These are phyloP conservation scores for Seiridium unicorne DNA, from an alignment of 2,329 filamentous ascomycete species.

Conservation along the genomic window DNA sequence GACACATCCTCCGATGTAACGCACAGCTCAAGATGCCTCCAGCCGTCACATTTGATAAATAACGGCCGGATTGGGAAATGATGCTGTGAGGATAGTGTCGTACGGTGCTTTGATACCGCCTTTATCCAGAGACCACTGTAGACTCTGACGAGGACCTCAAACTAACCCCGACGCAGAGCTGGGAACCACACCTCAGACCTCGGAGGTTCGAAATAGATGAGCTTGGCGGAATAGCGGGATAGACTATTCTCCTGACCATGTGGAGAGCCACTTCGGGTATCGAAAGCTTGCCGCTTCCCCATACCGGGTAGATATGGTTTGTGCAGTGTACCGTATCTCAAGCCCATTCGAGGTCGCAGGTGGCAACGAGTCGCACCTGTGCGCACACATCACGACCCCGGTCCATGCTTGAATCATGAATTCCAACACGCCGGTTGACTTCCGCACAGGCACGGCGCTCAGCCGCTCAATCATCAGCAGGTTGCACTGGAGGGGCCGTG, in stretches of 20 bases:
- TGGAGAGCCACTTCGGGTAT: not conserved
- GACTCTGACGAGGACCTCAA: too few relatives aligned
- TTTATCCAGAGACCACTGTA: too few relatives aligned
- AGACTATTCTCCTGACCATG: not conserved
- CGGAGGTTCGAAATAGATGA: constrained; percentile 3
- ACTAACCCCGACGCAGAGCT: not conserved
- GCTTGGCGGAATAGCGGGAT: not conserved
- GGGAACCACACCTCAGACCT: not conserved
- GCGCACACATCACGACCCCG: not conserved
- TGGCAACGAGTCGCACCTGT: not conserved
- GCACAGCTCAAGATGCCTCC: too few relatives aligned
- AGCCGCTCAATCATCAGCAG: not conserved
- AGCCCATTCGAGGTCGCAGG: not conserved
- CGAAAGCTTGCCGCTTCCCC: not conserved
- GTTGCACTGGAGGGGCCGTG: not conserved
- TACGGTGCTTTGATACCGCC: too few relatives aligned
- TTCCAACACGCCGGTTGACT: not conserved
- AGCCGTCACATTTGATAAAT: too few relatives aligned
- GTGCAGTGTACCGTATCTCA: too few relatives aligned
- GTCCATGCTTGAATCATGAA: not conserved
- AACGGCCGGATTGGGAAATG: too few relatives aligned
- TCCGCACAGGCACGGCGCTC: not conserved
- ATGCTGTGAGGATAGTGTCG: too few relatives aligned
- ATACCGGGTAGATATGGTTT: not conserved
- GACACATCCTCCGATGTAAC: too few relatives aligned